Conservation (phyloP, 2,329 filamentous ascomycete species). For the Mollisia scopiformis region DNA sequence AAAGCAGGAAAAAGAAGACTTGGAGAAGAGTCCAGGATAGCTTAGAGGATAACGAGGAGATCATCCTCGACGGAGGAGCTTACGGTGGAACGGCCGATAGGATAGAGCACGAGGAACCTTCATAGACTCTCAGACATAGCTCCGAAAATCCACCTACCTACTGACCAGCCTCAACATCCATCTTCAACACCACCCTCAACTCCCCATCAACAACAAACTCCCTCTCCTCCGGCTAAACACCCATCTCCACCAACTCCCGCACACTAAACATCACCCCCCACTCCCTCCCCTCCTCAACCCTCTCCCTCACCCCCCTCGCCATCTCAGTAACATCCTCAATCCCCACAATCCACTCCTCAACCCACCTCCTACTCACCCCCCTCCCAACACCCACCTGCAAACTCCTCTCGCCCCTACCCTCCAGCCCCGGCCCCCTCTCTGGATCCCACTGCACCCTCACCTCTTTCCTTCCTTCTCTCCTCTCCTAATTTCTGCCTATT, state of each 20-base stretch:
- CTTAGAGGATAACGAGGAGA: slow-evolving; percentile 43
- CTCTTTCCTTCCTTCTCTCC: slow-evolving; percentile 29
- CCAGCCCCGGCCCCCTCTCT: slow-evolving; percentile 52
- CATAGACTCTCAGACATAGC: slow-evolving; percentile 8
- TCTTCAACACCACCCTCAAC: slow-evolving; percentile 38
- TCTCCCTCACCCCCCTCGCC: slow-evolving; percentile 50
- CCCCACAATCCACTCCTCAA: slow-evolving; percentile 52
- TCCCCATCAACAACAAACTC: slow-evolving; percentile 46
- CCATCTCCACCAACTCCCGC: slow-evolving; percentile 37
- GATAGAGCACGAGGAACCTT: slow-evolving; percentile 30
- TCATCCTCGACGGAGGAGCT: slow-evolving; percentile 43
- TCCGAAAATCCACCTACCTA: neutral
- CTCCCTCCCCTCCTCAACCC: slow-evolving; percentile 39
- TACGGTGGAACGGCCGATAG: slow-evolving; percentile 30
- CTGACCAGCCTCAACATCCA: slow-evolving; percentile 26
- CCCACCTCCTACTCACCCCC: slow-evolving; percentile 48
- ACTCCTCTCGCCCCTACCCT: slow-evolving; percentile 52
- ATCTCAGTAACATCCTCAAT: slow-evolving; percentile 62
- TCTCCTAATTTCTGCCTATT: slow-evolving; percentile 24
- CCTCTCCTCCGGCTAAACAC: slow-evolving; percentile 49
- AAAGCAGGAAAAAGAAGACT: slow-evolving; percentile 31
- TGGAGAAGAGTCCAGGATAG: slow-evolving; percentile 47
- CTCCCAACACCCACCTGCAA: slow-evolving; percentile 64
- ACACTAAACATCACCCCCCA: slow-evolving; percentile 39
- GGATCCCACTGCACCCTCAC: slow-evolving; percentile 69